phyloP scores from a whole-genome alignment of 2,329 filamentous ascomycete species.

The Aspergillus aculeatus region DNA sequence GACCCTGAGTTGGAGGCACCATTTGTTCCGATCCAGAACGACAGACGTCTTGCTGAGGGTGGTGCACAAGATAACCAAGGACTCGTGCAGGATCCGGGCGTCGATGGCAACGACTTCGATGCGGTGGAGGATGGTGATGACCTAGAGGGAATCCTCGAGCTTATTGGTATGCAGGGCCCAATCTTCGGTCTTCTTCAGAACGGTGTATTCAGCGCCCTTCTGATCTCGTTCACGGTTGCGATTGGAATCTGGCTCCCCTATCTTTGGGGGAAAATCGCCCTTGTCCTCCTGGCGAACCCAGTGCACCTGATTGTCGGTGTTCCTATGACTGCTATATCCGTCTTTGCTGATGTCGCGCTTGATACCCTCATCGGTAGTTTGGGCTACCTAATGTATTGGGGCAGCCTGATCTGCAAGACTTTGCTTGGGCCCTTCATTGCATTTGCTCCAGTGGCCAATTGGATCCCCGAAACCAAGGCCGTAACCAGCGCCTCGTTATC shows the following conservation, averaged over 20 bases:
- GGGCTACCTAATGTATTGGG: slow-evolving; percentile 51
- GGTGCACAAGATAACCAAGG: slow-evolving; percentile 23
- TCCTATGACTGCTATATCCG: slow-evolving; percentile 70
- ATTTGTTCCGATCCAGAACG: slow-evolving; percentile 55
- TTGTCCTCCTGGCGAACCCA: slow-evolving; percentile 78
- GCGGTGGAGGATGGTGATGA: slow-evolving; percentile 76
- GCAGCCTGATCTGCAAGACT: slow-evolving; percentile 34
- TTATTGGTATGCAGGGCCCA: slow-evolving; percentile 94
- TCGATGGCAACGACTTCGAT: slow-evolving; percentile 64
- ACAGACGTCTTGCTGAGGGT: slow-evolving; percentile 39
- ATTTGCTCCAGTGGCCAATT: slow-evolving; percentile 36
- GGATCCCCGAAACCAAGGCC: slow-evolving; percentile 36
- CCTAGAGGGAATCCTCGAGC: slow-evolving; percentile 90
- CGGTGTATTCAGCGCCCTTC: slow-evolving; percentile 85
- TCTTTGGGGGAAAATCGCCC: slow-evolving; percentile 79
- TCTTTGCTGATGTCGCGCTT: slow-evolving; percentile 73
- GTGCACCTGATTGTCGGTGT: slow-evolving; percentile 64
- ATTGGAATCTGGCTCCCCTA: slow-evolving; percentile 88
- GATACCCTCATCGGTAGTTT: slow-evolving; percentile 68
- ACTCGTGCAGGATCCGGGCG: slow-evolving; percentile 53
- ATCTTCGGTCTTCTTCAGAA: slow-evolving; percentile 89
- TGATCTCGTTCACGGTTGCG: slow-evolving; percentile 84
- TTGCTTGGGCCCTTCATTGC: slow-evolving; percentile 35
- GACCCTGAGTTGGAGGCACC: slow-evolving; percentile 61
- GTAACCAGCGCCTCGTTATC: slow-evolving; percentile 43